phyloP scores from a whole-genome alignment of 2,329 filamentous ascomycete species.

The Albophoma yamanashiensis region DNA sequence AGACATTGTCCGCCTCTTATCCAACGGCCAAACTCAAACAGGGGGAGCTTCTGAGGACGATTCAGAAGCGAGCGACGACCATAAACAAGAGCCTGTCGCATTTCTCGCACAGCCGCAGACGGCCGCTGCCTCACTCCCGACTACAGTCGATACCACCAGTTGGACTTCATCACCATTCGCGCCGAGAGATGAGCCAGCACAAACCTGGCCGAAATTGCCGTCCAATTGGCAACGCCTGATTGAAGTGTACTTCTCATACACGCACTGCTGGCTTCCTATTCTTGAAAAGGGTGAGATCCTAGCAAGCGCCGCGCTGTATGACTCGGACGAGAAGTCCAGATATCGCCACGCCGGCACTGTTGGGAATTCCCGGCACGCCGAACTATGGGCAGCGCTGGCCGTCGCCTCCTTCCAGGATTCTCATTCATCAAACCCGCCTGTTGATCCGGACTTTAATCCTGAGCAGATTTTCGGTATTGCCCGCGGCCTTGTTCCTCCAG shows the following conservation, averaged over 20 bases:
- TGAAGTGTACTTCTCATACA: conserved; percentile 66
- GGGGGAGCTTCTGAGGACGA: conserved; percentile 24
- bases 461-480: conserved; percentile 39
- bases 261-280: conserved; percentile 67
- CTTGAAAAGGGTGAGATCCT: conserved; percentile 55
- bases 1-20: conserved; percentile 52
- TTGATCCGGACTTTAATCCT: conserved; percentile 3
- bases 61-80: conserved; percentile 15
- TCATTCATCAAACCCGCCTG: conserved; percentile 7
- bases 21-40: conserved; percentile 25
- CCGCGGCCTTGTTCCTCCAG: conserved; percentile 34
- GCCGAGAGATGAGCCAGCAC: background rate
- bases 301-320: conserved; percentile 32
- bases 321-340: conserved; percentile 19
- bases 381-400: conserved; percentile 49
- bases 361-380: conserved; percentile 34
- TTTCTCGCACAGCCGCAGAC: background rate
- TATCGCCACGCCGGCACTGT: conserved; percentile 16
- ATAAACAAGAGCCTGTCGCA: background rate
- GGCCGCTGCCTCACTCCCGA: background rate
- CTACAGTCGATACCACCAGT: background rate
- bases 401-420: conserved; percentile 45
- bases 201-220: conserved; percentile 25
- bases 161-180: background rate
- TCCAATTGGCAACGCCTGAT: conserved; percentile 49